These are phyloP conservation scores for Macadamia integrifolia DNA, from an alignment of 164 flowering plant genomes.

Conservation along the genomic window DNA sequence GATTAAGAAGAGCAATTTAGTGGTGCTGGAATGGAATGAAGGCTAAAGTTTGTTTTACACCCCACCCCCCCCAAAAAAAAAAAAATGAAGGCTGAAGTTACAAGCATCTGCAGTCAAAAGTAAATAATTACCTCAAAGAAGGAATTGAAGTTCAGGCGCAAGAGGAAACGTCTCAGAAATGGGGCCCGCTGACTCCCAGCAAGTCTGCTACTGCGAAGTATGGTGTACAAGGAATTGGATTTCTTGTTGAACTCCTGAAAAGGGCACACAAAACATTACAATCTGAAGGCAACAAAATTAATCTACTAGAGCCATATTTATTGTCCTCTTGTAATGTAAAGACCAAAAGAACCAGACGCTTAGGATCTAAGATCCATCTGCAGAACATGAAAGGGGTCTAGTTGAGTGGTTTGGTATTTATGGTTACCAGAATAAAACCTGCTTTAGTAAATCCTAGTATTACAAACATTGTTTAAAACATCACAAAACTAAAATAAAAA, in stretches of 20 bases:
- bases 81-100: background rate
- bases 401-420: no score
- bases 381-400: no score
- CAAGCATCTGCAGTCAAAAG: background rate
- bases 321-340: background rate
- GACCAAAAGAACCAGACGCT: no score
- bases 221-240: constrained; percentile 94
- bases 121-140: constrained; percentile 76
- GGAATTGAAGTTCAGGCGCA: constrained; percentile 87
- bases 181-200: constrained; percentile 99
- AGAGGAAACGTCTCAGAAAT: constrained; percentile 79
- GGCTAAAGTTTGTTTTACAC: background rate
- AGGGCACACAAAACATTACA: background rate
- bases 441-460: no score
- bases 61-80: no score
- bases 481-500: no score
- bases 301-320: background rate
- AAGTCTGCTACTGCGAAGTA: constrained; percentile 90
- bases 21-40: background rate
- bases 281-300: background rate
- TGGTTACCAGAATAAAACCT: no score
- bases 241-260: constrained; percentile 93
- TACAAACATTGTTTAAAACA: no score
- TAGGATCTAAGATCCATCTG: background rate
- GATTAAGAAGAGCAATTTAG: constrained; percentile 7